Base-by-base conservation (phyloP, 352 stramenopile species). In the Globisporangium acanthophoron region DNA sequence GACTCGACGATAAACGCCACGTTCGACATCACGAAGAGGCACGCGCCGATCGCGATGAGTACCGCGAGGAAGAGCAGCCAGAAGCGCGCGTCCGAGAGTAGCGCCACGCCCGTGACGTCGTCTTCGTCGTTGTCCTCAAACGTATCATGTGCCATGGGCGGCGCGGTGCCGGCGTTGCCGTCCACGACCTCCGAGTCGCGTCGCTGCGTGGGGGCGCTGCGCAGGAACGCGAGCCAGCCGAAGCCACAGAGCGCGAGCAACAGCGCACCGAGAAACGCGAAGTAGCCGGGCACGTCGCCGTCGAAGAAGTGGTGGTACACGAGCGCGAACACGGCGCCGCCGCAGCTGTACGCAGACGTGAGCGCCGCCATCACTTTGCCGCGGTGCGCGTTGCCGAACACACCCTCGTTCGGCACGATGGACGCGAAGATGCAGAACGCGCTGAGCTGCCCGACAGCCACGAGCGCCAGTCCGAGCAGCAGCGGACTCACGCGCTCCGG, bases 1-100 rank as follows among this genome's bases (percentile, higher is more conserved):
- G 82, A 90, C 61, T 94, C 82, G 39, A 92, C 76, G 51, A 94
- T 88, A 62, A 94, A 94, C 6, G 82, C 76, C 5, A 94, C 74
- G 58, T 94, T 94, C 31, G 84, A 89, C 78, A 94, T 90, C 48
- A 94, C 71, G 52, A 92, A 78, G 9, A 92, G 52, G 0, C 77
- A 78, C 1, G 76, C 75, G 27, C 85, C 85, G 63, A 94, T 78
- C 31, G 83, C 58, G 56, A 94, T 82, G 54, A 94, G 76, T 44
- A 94, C 80, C 4, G 78, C 68, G 6, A 76, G 62, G 51, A 94
- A 92, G 13, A 94, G 74, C 59, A 92, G 69, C 77, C 76, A 90
- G 59, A 94, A 94, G 40, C 78, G 77, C 24, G 61, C 15, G 43
- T 91, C 77, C 1, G 53, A 67, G 27, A 94, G 58, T 45, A 92